Base-by-base conservation (phyloP, 2,329 filamentous ascomycete genomes). In the Exophiala spinifera region DNA sequence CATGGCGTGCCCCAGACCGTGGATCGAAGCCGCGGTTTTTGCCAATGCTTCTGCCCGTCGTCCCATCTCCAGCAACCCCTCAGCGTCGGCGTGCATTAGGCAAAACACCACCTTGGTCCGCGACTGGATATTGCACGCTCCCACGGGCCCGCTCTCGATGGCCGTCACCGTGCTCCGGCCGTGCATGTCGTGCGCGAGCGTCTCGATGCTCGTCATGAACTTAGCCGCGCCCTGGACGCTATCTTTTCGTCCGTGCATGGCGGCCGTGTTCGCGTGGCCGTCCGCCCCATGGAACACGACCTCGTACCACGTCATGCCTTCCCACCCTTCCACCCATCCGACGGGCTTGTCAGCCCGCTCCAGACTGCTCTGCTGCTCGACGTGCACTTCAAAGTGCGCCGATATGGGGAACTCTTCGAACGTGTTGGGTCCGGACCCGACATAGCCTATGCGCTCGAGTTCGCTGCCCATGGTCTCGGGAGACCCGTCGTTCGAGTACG, bases 101-200 rank as follows among this genome's bases (percentile, higher is more conserved):
- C 61, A 65, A 60, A 68, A 65, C 59, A 50, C 28, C 52, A 43
- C 51, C 55, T 62, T 46, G 36, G 58, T 53, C 53, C 60, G 50
- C 54, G 60, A 66, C 49, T 69, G 64, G 48, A 68, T 69, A 48
- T 67, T 67, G 56, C 65, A 68, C 17, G 61, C 42, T 11, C 56
- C 56, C 48, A 44, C 49, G 5, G 56, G 56, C 8, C 53, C 40
- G n/a, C 53, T 55, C 21, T 63, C 58, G 17, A 69, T 64, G 43
- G 59, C 63, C 0, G 64, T 67, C 19, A 66, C 61, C 8, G 66
- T 69, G 4, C 61, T 65, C 23, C 57, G 60, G n/a, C 65, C 65
- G 34, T 60, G 55, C 37, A 57, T 46, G 3, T 51, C 52, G 45
- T 53, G 53, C 3, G 56, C 56, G 25, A 56, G 31, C 44, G 45